Evolutionary conservation across 2,329 filamentous ascomycete genomes (phyloP), one percentile per base, ranked within the genome.

Genomic region (Alternaria gansuensis): DNA sequence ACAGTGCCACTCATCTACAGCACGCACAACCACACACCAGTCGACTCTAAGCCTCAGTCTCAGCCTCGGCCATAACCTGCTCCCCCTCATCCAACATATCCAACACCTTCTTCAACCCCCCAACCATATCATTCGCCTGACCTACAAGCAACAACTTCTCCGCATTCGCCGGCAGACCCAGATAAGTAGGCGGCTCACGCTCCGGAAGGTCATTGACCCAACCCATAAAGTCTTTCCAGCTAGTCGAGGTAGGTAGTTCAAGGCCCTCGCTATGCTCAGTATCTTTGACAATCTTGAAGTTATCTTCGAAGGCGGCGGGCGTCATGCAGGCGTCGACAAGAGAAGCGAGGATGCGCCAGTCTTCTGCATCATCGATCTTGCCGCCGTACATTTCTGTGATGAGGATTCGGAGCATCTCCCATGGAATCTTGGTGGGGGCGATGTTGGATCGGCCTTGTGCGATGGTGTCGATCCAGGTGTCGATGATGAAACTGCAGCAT

Each of bases 311-410:
- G 3, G 95, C 95, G 1, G 90, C 86, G 0, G 93, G 91, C 0
- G 92, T 97, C 64, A 99, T 84, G 77, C 96, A 88, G 31, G 84
- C 85, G 41, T 87, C 79, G 48, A 99, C 94, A 3, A 99, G 85
- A 57, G 85, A 80, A 44, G 84, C 83, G 14, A 99, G 86, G 43
- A 88, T 84, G 51, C 82, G 81, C 77, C 95, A 97, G 79, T 99
- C 95, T 40, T 82, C 88, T 64, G 93, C 90, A 73, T 97, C 88
- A 75, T 99, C 95, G 69, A 99, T 93, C 82, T 99, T 99, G 77
- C 95, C 95, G 65, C 95, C 95, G 74, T 99, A 99, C 63, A 93
- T 98, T 80, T 98, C 94, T 1, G 90, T 91, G 57, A 99, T 86
- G 14, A 99, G 86, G 54, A 90, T 93, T 60, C 92, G 89, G 63